Conservation (phyloP, 2,329 filamentous ascomycete species). For the Gyromitra esculenta region DNA sequence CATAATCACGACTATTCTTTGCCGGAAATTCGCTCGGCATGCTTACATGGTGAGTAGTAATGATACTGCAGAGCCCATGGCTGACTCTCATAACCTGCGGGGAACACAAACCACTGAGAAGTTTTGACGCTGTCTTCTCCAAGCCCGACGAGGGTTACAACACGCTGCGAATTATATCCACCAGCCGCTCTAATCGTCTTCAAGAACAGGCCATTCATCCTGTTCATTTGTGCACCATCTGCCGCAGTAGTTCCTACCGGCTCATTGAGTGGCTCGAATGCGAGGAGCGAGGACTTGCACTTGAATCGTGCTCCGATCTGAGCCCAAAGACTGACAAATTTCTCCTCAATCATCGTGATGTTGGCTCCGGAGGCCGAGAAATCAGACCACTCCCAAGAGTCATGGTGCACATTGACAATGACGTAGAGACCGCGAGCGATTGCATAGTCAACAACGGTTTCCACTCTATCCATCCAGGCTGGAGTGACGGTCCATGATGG, state of each 20-base stretch:
- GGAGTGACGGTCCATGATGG: slow-evolving; percentile 68
- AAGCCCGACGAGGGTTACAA: slow-evolving; percentile 68
- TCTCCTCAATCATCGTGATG: slow-evolving; percentile 65
- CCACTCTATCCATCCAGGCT: slow-evolving; percentile 68
- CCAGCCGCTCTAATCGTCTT: slow-evolving; percentile 67
- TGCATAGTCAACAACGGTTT: slow-evolving; percentile 69
- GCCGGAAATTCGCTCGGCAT: not conserved
- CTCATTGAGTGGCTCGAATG: slow-evolving; percentile 71
- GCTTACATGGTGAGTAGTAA: slow-evolving; percentile 59
- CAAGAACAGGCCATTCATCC: slow-evolving; percentile 68
- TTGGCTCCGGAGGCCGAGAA: slow-evolving; percentile 62
- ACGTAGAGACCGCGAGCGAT: slow-evolving; percentile 65
- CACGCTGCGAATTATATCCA: slow-evolving; percentile 67
- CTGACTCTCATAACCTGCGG: slow-evolving; percentile 64
- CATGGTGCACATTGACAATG: slow-evolving; percentile 70
- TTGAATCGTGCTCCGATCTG: slow-evolving; percentile 61
- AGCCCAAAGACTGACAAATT: slow-evolving; percentile 68
- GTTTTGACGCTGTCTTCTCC: slow-evolving; percentile 67
- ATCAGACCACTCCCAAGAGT: slow-evolving; percentile 69
- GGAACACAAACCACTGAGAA: slow-evolving; percentile 66
- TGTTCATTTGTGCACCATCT: slow-evolving; percentile 66
- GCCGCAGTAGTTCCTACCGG: slow-evolving; percentile 66
- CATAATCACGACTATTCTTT: not conserved
- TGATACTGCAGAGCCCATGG: slow-evolving; percentile 69
- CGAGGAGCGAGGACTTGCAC: slow-evolving; percentile 67